Conservation (phyloP, 1,284 basidiomycete genomes). For the Caloboletus firmus region DNA sequence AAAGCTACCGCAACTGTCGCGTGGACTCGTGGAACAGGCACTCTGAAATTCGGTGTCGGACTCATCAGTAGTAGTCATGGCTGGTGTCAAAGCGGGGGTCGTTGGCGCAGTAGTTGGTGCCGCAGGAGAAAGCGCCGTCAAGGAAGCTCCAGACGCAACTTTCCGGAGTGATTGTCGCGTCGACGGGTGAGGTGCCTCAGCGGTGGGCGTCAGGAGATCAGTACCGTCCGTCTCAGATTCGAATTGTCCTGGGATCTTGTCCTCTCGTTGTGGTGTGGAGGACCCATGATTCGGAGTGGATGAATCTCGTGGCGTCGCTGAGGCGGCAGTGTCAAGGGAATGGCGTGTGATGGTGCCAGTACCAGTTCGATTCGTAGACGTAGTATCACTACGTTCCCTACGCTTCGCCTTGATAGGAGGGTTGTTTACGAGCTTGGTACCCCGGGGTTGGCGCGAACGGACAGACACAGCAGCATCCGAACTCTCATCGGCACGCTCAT, state of each 20-base stretch:
- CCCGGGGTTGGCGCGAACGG: conserved; percentile 28
- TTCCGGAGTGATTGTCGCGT: conserved; percentile 34
- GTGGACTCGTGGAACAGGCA: conserved; percentile 73
- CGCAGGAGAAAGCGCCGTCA: conserved; percentile 36
- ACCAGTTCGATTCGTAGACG: conserved; percentile 34
- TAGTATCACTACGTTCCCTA: conserved; percentile 37
- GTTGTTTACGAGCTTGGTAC: conserved; percentile 33
- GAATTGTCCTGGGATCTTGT: conserved; percentile 25
- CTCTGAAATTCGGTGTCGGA: conserved; percentile 84
- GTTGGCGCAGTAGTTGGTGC: conserved; percentile 34
- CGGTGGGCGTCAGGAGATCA: conserved; percentile 30
- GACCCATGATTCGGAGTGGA: conserved; percentile 28
- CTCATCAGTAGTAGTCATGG: conserved; percentile 55
- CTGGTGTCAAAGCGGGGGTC: conserved; percentile 44
- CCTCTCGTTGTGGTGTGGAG: conserved; percentile 34
- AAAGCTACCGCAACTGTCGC: conserved; percentile 55
- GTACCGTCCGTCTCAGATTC: conserved; percentile 31
- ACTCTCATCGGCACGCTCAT: conserved; percentile 36
- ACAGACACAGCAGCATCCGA: conserved; percentile 33
- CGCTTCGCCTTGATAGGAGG: conserved; percentile 34
- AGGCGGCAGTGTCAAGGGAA: conserved; percentile 27
- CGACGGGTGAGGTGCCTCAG: conserved; percentile 11
- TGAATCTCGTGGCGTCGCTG: conserved; percentile 35
- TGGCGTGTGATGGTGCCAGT: conserved; percentile 26
- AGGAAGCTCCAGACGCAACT: conserved; percentile 37